These are phyloP conservation scores for Apiospora arundinis DNA, from an alignment of 2,329 filamentous ascomycete genomes.

Conservation along the genomic window DNA sequence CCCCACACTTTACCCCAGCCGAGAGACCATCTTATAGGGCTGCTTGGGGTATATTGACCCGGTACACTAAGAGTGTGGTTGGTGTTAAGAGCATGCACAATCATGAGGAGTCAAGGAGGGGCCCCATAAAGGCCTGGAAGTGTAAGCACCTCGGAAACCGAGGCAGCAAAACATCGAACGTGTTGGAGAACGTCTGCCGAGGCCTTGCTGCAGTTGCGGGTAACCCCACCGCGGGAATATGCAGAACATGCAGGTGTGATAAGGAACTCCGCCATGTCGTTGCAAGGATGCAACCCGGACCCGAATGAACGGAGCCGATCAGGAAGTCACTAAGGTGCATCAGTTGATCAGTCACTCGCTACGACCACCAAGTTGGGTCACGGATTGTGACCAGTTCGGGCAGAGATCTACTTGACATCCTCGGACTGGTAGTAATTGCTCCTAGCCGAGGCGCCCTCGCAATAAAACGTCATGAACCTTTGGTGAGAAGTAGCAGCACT, in stretches of 20 bases:
- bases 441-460: not conserved
- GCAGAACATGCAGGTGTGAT: not conserved
- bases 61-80: not conserved
- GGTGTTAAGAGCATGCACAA: not conserved
- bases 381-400: not conserved
- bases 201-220: not conserved
- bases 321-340: not conserved
- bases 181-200: not conserved
- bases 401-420: not conserved
- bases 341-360: not conserved
- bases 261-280: not conserved
- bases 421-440: not conserved
- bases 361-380: not conserved
- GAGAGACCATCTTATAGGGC: not conserved
- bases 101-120: not conserved
- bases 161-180: not conserved
- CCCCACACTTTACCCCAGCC: not conserved
- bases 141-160: not conserved
- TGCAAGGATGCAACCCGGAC: not conserved
- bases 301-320: not conserved
- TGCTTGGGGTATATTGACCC: not conserved
- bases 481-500: not conserved
- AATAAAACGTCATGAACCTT: not conserved
- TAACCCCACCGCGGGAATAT: not conserved
- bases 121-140: not conserved